Evolutionary conservation across 345 rosid genomes (phyloP), one percentile per base, ranked within the genome.

Genomic region (Rhizophora mangle): DNA sequence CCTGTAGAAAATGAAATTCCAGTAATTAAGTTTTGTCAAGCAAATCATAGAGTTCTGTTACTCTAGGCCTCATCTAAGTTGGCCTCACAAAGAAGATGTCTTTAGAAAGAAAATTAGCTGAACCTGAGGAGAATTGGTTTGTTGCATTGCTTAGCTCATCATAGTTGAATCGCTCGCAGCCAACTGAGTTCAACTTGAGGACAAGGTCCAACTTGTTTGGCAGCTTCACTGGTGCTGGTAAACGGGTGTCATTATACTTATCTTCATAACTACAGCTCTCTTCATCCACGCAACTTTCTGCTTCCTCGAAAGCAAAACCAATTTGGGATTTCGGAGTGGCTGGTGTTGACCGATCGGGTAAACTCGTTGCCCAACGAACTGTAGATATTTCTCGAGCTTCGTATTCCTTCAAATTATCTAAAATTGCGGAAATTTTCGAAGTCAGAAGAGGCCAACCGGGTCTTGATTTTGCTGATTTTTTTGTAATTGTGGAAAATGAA

Each of bases 401-500:
- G 53, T 29, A 62, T 71, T 83, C 77, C 66, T 29, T 30, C 26
- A 31, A 62, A 63, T 62, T 69, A 27, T 76, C 80, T 15, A 26
- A 60, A 60, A 60, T 58, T 10, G 30, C 11, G 18, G 74, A 63
- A 68, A 49, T 63, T 60, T 39, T 64, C 67, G 72, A 29, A 29
- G 69, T 64, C 11, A 67, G 83, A 60, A 83, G 82, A 60, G 85
- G 87, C 87, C 87, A 84, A 11, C 87, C 85, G 20, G 57, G 79
- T 51, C 22, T 65, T 37, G 70, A 64, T 53, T 58, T 51, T 69
- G 69, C 47, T 13, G 67, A 22, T 30, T 66, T 62, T 31, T 59
- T 49, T 31, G 60, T 29, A 6, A 30, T 19, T 18, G 27, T 65
- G 43, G 73, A 56, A 65, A 27, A 65, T 60, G 74, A 60, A 39